phyloP scores from a whole-genome alignment of 371 early-diverging fungal genomes.

The Mortierella sp. region DNA sequence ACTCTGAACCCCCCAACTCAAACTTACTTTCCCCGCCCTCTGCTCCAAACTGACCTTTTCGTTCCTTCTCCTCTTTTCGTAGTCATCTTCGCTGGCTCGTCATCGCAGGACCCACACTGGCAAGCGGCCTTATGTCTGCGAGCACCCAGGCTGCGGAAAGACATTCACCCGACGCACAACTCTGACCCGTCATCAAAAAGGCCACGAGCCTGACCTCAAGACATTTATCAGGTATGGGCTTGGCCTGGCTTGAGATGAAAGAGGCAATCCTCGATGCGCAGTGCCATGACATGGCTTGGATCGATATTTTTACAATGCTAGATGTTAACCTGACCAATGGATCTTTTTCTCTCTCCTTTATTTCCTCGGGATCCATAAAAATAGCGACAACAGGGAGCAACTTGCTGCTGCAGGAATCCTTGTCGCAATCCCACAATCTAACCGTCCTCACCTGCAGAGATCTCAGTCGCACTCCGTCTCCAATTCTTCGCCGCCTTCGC shows the following conservation, averaged over 20 bases:
- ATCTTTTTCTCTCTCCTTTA: neutral
- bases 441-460: conserved; percentile 45
- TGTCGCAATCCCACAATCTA: conserved; percentile 29
- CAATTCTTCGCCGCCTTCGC: conserved; percentile 52
- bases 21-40: neutral
- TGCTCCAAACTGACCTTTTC: neutral
- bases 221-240: conserved; percentile 49
- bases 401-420: conserved; percentile 54
- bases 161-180: conserved; percentile 73
- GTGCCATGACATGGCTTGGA: neutral
- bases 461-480: conserved; percentile 41
- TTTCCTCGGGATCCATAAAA: neutral
- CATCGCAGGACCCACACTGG: conserved; percentile 61
- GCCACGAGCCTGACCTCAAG: conserved; percentile 55
- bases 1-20: neutral
- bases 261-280: neutral
- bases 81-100: conserved; percentile 58
- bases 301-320: neutral
- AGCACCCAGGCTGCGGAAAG: conserved; percentile 60
- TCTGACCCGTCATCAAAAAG: conserved; percentile 72
- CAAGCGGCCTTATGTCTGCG: conserved; percentile 64
- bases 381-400: conserved; percentile 51
- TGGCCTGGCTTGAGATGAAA: neutral
- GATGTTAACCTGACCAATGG: neutral
- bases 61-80: conserved; percentile 11